Evolutionary conservation across 768 basidiomycete species (phyloP).

Genomic region (Boletus subcaerulescens): DNA sequence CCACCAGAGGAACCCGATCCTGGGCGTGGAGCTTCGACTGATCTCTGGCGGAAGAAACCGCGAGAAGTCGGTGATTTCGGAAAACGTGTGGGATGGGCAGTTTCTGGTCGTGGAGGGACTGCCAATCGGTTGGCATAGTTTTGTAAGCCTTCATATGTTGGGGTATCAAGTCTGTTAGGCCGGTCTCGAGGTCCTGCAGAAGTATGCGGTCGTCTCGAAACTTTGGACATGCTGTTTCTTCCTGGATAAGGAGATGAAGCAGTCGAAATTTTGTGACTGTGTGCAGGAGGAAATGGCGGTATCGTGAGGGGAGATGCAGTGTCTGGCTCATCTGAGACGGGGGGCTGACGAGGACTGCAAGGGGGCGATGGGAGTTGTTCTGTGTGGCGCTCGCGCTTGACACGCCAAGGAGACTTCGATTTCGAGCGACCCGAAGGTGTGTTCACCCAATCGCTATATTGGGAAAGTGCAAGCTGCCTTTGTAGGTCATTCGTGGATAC

Average conservation of each 20-base stretch:
- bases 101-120: slow-evolving; percentile 26
- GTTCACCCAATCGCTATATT: slow-evolving; percentile 47
- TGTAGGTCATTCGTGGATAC: slow-evolving; percentile 71
- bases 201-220: slow-evolving; percentile 62
- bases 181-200: slow-evolving; percentile 70
- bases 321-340: slow-evolving; percentile 7
- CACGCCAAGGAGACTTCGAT: slow-evolving; percentile 55
- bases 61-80: slow-evolving; percentile 12
- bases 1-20: slow-evolving; percentile 49
- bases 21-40: slow-evolving; percentile 27
- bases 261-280: slow-evolving; percentile 29
- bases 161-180: slow-evolving; percentile 29
- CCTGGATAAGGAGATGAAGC: slow-evolving; percentile 31
- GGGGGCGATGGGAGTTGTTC: slow-evolving; percentile 41
- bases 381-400: slow-evolving; percentile 31
- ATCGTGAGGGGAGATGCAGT: slow-evolving; percentile 3
- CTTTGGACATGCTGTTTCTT: slow-evolving; percentile 28
- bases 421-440: slow-evolving; percentile 41
- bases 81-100: slow-evolving; percentile 19
- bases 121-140: slow-evolving; percentile 13
- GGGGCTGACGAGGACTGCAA: slow-evolving; percentile 25
- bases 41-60: slow-evolving; percentile 21
- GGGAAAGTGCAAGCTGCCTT: slow-evolving; percentile 59
- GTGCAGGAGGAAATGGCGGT: slow-evolving; percentile 10
- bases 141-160: slow-evolving; percentile 11